phyloP scores from a whole-genome alignment of 75 land plant genomes.

The Isoetes taiwanensis region DNA sequence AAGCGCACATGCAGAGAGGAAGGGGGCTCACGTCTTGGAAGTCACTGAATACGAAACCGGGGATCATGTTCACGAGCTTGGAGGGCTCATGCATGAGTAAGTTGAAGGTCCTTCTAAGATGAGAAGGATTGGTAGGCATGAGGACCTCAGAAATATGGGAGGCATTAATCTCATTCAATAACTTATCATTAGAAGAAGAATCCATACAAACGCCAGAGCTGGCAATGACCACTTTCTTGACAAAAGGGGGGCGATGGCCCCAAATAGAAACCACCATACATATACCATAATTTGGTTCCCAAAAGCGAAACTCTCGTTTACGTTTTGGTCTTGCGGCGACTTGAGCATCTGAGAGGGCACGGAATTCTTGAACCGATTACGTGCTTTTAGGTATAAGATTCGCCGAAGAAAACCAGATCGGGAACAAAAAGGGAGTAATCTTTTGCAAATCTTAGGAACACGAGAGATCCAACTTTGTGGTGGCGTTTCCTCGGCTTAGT shows the following conservation, averaged over 20 bases:
- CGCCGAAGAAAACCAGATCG: background rate
- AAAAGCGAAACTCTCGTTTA: too few species aligned
- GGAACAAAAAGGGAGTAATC: background rate
- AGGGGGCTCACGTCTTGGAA: background rate
- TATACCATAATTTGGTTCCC: background rate
- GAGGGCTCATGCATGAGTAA: background rate
- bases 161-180: slow-evolving; percentile 1
- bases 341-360: background rate
- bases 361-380: background rate
- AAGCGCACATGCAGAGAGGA: too few species aligned
- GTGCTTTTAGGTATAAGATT: background rate
- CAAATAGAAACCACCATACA: background rate
- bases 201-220: background rate
- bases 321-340: too few species aligned
- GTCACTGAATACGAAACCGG: background rate
- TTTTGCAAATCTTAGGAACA: background rate
- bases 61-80: background rate
- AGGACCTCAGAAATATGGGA: background rate
- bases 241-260: background rate
- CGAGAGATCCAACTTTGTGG: background rate
- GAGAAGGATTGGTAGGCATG: background rate
- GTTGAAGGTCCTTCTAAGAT: background rate
- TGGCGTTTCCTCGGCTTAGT: background rate
- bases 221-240: slow-evolving; percentile 1
- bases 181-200: background rate